Conservation (phyloP, 495 filamentous ascomycete genomes). For the Poronia punctata region DNA sequence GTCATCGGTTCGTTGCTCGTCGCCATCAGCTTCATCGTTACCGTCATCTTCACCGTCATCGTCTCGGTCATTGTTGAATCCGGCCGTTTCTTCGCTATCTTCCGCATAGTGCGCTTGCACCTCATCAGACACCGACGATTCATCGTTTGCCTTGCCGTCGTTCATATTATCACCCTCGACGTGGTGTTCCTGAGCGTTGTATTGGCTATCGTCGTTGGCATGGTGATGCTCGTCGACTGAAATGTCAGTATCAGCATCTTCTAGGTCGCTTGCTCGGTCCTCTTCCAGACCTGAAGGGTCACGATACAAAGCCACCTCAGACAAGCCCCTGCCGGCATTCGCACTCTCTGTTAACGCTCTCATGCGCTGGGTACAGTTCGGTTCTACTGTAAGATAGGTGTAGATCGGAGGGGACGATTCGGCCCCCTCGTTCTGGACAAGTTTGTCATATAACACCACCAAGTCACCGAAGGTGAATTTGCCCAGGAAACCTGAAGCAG, state of each 20-base stretch:
- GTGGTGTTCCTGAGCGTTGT: constrained; percentile 23
- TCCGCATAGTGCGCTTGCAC: neutral
- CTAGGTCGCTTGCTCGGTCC: constrained; percentile 6
- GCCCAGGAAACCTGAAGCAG: constrained; percentile 17
- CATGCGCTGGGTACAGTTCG: constrained; percentile 24
- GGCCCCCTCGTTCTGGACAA: constrained; percentile 25
- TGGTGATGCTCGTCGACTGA: constrained; percentile 39
- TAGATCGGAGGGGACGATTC: constrained; percentile 18
- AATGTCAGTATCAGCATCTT: constrained; percentile 8
- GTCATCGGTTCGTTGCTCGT: constrained; percentile 24
- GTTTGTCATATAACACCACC: constrained; percentile 30
- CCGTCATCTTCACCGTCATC: constrained; percentile 18
- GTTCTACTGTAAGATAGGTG: constrained; percentile 25
- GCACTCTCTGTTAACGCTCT: constrained; percentile 26
- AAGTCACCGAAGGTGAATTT: constrained; percentile 28
- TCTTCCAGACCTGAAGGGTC: constrained; percentile 13
- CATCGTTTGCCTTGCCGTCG: neutral
- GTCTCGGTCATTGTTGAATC: neutral
- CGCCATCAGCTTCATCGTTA: constrained; percentile 24
- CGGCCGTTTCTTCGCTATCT: neutral
- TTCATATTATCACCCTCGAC: neutral
- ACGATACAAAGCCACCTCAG: constrained; percentile 23
- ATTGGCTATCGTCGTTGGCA: constrained; percentile 28
- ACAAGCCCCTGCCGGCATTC: constrained; percentile 22
- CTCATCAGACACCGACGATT: neutral